Percentiles rank a stretch among this genome's conserved stretches.
Conservation (phyloP, 176 grass and related monocot species). For the Hsuehochloa calcarea region DNA sequence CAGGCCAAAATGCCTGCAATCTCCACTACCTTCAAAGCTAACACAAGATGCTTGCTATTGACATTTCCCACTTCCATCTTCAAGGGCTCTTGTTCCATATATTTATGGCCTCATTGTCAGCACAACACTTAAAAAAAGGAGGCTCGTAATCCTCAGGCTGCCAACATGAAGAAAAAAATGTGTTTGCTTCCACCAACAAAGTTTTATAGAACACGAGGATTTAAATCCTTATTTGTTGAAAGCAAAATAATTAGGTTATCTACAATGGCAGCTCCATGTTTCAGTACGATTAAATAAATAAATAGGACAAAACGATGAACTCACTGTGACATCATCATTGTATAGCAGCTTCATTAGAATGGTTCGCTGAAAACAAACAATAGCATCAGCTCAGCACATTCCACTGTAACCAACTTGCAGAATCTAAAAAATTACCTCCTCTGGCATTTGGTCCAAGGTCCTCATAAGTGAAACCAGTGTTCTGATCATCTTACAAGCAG, state of each 20-base stretch:
- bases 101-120: constrained; percentile 72
- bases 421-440: constrained; percentile 56
- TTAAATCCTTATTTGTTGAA: neutral
- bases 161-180: constrained; percentile 4
- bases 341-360: constrained; percentile 99
- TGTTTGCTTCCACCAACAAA: constrained; percentile 27
- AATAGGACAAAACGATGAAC: constrained; percentile 31
- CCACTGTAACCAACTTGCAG: constrained; percentile 15
- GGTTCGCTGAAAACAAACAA: constrained; percentile 60
- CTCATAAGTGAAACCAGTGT: constrained; percentile 97
- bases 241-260: constrained; percentile 3
- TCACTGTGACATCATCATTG: constrained; percentile 85
- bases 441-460: constrained; percentile 96
- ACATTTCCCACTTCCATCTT: constrained; percentile 98
- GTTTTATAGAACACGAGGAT: constrained; percentile 7
- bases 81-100: constrained; percentile 86
- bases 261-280: constrained; percentile 7
- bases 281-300: constrained; percentile 3
- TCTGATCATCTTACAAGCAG: constrained; percentile 97
- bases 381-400: constrained; percentile 25
- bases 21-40: constrained; percentile 81
- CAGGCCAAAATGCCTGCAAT: neutral
- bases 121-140: constrained; percentile 89
- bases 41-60: constrained; percentile 92
- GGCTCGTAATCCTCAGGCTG: constrained; percentile 98